These are phyloP conservation scores for Diaporthe amygdali DNA, from an alignment of 2,329 filamentous ascomycete genomes.

Conservation along the genomic window DNA sequence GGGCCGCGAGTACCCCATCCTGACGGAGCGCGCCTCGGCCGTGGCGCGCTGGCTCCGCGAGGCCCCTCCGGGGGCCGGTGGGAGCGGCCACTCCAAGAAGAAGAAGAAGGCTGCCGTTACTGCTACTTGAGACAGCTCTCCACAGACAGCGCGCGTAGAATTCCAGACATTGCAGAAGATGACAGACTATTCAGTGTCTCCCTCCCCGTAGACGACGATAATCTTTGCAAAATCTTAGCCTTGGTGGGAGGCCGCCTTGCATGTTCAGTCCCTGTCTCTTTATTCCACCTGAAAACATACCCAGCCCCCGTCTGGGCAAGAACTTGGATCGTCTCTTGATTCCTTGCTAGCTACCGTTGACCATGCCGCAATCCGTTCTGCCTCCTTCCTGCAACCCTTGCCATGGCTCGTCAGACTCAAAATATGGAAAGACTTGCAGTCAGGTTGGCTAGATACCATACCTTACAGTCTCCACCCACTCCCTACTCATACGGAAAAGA, in stretches of 20 bases:
- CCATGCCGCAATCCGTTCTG: neutral
- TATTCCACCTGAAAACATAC: too few species aligned
- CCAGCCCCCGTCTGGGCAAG: neutral
- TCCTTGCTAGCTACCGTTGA: neutral
- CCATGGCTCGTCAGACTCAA: too few species aligned
- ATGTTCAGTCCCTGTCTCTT: neutral
- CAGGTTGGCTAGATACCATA: too few species aligned
- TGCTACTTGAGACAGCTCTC: conserved; percentile 8
- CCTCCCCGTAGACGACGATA: neutral
- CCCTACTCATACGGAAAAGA: too few species aligned
- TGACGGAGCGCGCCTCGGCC: conserved; percentile 71
- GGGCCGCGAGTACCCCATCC: conserved; percentile 71
- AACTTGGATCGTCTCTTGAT: neutral
- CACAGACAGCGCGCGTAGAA: neutral
- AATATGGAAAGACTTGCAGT: too few species aligned
- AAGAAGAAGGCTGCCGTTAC: conserved; percentile 40
- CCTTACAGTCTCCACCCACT: too few species aligned
- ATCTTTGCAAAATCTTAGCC: neutral
- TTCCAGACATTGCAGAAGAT: neutral
- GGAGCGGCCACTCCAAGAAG: conserved; percentile 34
- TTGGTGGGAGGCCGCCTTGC: neutral
- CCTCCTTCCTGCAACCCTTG: too few species aligned
- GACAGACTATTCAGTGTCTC: neutral
- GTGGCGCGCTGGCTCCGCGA: conserved; percentile 74
- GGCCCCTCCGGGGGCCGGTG: conserved; percentile 48